These are phyloP conservation scores for Auricularia cornea DNA, from an alignment of 768 basidiomycete species.

Conservation along the genomic window DNA sequence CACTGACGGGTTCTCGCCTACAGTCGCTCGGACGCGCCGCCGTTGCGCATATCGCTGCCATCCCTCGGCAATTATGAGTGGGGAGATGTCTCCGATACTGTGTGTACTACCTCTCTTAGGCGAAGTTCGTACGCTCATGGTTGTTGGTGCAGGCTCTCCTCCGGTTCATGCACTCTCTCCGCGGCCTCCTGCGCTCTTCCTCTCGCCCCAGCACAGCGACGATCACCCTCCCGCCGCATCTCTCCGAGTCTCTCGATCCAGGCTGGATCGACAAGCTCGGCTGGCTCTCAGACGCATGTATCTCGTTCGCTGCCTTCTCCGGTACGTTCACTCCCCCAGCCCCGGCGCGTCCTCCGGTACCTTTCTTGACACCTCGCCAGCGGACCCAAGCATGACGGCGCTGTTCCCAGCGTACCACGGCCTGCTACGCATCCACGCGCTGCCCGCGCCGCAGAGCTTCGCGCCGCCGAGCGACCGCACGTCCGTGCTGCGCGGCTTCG, in stretches of 20 bases:
- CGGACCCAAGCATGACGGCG: constrained; percentile 62
- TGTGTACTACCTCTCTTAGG: too few relatives aligned
- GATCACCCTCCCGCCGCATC: constrained; percentile 55
- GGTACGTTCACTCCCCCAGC: constrained; percentile 37
- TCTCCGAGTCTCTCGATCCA: constrained; percentile 51
- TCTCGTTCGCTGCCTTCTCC: constrained; percentile 71
- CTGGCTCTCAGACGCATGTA: constrained; percentile 68
- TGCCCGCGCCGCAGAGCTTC: constrained; percentile 69
- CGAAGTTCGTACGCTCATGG: too few relatives aligned
- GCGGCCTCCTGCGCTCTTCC: constrained; percentile 47
- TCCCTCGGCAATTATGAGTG: constrained; percentile 56
- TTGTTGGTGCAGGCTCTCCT: constrained; percentile 57
- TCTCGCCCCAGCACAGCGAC: constrained; percentile 59
- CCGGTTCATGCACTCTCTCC: constrained; percentile 63
- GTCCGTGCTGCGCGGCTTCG: constrained; percentile 69
- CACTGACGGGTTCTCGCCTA: too few relatives aligned
- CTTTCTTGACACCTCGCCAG: constrained; percentile 29
- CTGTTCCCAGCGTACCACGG: constrained; percentile 85
- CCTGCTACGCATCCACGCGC: constrained; percentile 62
- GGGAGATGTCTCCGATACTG: constrained; percentile 54
- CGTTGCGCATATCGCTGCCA: constrained; percentile 54
- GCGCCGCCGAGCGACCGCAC: constrained; percentile 73
- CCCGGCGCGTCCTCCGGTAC: constrained; percentile 6
- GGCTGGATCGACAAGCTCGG: constrained; percentile 74
- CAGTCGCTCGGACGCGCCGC: constrained; percentile 4